Evolutionary conservation across 2,329 filamentous ascomycete genomes (phyloP), one percentile per base, ranked within the genome.

Genomic region (Botrytis galanthina): DNA sequence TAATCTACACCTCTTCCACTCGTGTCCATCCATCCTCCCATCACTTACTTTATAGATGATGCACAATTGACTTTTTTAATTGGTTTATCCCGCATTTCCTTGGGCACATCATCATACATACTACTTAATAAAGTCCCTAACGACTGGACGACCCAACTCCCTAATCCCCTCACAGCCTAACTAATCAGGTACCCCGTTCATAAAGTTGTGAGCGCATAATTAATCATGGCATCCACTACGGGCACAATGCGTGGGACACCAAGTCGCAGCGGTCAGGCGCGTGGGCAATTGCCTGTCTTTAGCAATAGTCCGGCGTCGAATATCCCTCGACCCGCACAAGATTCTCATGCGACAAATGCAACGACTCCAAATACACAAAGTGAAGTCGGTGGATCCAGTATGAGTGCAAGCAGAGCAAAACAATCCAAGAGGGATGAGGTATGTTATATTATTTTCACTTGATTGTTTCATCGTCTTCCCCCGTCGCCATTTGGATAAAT

Each of bases 391-490:
- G 79, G 78, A 70, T 93, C 93, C 72, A 91, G 92, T 59, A 89
- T 98, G 85, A 98, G 94, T 84, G 93, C 94, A 79, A 98, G 95
- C 84, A 91, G 96, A 81, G 93, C 96, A 83, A 98, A 98, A 85
- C 95, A 98, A 87, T 92, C 91, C 78, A 98, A 98, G 86, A 91
- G 95, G 84, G 96, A 99, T 91, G 96, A 99, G 92, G 96, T 99
- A 87, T 80, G 89, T 86, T 76, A 59, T 54, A 64, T 71, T 26
- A 67, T 32, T 39, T 60, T 35, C 39, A 18, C 22, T 22, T 69
- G 32, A 68, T 72, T 14, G 10, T 39, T 71, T 39, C 12, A 32
- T 46, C 14, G 37, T 6, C 1, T 37, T 35, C 48, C 18, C 63
- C 62, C 10, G 29, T 29, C n/a, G 14, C 22, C 16, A 5, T 10